Percentiles rank a stretch among this genome's conserved stretches.
Conservation (phyloP, 2,329 filamentous ascomycete species). For the Ceratocystis papillata region DNA sequence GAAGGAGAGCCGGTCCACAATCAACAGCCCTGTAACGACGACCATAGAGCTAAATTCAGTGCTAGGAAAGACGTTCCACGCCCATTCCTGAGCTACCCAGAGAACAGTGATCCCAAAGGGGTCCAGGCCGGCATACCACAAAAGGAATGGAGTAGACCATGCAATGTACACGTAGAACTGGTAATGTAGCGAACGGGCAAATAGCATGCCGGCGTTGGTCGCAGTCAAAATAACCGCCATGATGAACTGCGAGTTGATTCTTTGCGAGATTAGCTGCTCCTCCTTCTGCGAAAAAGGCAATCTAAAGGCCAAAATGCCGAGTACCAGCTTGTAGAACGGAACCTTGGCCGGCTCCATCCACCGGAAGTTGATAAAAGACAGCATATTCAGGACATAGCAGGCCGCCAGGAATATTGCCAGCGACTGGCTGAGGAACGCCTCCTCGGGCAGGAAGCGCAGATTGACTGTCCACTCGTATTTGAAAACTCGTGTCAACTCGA, state of each 20-base stretch:
- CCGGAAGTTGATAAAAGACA: conserved; percentile 51
- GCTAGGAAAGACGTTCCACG: conserved; percentile 91
- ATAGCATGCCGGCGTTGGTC: conserved; percentile 69
- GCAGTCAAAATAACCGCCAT: conserved; percentile 67
- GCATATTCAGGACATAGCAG: conserved; percentile 54
- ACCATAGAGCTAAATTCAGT: conserved; percentile 43
- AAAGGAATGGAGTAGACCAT: conserved; percentile 77
- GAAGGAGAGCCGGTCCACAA: conserved; percentile 37
- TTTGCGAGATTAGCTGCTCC: conserved; percentile 45
- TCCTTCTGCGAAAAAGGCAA: conserved; percentile 41
- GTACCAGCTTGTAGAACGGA: conserved; percentile 44
- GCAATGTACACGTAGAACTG: conserved; percentile 90
- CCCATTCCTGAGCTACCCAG: conserved; percentile 77
- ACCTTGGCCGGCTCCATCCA: conserved; percentile 63
- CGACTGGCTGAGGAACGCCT: conserved; percentile 56
- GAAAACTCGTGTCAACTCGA: conserved; percentile 84
- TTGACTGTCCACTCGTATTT: conserved; percentile 98
- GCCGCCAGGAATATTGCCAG: conserved; percentile 60
- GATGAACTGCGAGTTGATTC: conserved; percentile 60
- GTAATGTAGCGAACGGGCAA: conserved; percentile 82
- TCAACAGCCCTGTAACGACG: conserved; percentile 60
- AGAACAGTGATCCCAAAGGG: conserved; percentile 55
- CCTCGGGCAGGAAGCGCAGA: conserved; percentile 89
- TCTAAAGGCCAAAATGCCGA: conserved; percentile 35
- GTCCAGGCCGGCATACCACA: conserved; percentile 66